These are phyloP conservation scores for Acer negundo DNA, from an alignment of 345 rosid species.

Conservation along the genomic window DNA sequence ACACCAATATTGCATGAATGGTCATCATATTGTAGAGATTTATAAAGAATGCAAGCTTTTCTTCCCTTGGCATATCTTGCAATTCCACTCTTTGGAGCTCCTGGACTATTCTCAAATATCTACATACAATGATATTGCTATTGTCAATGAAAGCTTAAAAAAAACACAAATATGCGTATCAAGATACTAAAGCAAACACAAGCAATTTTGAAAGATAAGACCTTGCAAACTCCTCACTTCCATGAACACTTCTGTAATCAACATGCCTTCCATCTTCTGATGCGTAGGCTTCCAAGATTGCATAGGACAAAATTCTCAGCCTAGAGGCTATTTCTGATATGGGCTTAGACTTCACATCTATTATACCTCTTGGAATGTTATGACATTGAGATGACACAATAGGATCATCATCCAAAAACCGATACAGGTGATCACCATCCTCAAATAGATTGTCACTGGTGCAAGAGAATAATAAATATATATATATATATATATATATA, in stretches of 20 bases:
- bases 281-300: slow-evolving; percentile 74
- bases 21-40: slow-evolving; percentile 92
- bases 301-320: slow-evolving; percentile 59
- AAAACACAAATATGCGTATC: slow-evolving; percentile 6
- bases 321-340: slow-evolving; percentile 67
- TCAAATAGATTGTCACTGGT: slow-evolving; percentile 80
- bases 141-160: slow-evolving; percentile 12
- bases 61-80: slow-evolving; percentile 68
- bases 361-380: slow-evolving; percentile 81
- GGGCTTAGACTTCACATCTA: slow-evolving; percentile 72
- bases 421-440: slow-evolving; percentile 81
- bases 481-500: not conserved
- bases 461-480: slow-evolving; percentile 20
- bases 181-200: slow-evolving; percentile 11
- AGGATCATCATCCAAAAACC: slow-evolving; percentile 79
- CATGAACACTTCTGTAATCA: slow-evolving; percentile 87
- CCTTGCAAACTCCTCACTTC: slow-evolving; percentile 97
- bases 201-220: slow-evolving; percentile 25
- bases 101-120: slow-evolving; percentile 76
- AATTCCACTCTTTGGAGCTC: slow-evolving; percentile 83
- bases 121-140: slow-evolving; percentile 28
- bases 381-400: slow-evolving; percentile 71
- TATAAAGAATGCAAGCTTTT: slow-evolving; percentile 77
- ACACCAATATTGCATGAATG: slow-evolving; percentile 73
- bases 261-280: slow-evolving; percentile 81